Base-by-base conservation (phyloP, 2,329 filamentous ascomycete genomes). In the Aschersonia sp. region DNA sequence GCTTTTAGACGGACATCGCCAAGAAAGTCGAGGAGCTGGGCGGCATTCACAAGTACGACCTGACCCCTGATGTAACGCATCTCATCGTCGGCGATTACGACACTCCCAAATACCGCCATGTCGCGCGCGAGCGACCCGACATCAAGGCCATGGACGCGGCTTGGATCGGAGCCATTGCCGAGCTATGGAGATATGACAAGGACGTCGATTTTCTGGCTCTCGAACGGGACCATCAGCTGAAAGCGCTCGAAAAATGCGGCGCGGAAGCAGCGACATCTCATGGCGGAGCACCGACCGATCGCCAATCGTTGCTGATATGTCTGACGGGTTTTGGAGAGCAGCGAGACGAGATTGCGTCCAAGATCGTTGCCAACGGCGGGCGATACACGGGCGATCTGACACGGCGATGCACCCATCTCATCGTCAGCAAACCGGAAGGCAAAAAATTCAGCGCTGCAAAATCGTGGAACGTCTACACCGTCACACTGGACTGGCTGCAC, bases 31-130 rank as follows among this genome's bases (percentile, higher is more conserved):
- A 72, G 52, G 79, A 95, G 60, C 87, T 98, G 71, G 92, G 92
- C 53, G 92, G 89, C 45, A 66, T 76, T 50, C 85, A 94, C 72
- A 88, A 85, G 57, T 84, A 88, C 63, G 89, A 98, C 63, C 78
- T 98, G 43, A 97, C 89, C n/a, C 86, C 85, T 48, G 87, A 95
- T 62, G 87, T 94, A 44, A 97, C 92, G 5, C 92, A 98, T 68
- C 79, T 98, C 44, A 77, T 98, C 52, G 87, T 95, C 51, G 92
- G 89, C 62, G 82, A 85, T 57, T 84, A 87, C 58, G 79, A 90
- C 61, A 97, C 90, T 1, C 79, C 84, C 45, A 98, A 98, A 65
- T 98, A 98, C 66, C 84, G 82, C 63, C 95, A 94, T 71, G 90
- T 97, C 58, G 92, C 90, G 47, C 86, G 83, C 59, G 84, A 90